Percentiles rank a stretch among this genome's conserved stretches.
phyloP scores from a whole-genome alignment of 345 rosid species.

The Bretschneidera sinensis region DNA sequence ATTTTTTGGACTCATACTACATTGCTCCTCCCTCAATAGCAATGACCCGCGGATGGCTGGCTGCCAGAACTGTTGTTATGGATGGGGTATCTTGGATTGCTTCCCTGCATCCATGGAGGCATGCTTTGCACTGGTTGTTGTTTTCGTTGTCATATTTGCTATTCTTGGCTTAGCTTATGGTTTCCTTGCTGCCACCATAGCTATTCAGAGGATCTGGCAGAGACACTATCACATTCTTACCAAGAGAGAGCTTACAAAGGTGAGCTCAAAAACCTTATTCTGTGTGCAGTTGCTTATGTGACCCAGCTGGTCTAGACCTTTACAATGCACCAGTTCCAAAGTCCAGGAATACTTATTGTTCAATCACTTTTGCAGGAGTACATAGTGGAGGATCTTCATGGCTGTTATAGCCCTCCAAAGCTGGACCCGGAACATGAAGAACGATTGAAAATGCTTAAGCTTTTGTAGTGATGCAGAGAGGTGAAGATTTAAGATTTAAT shows the following conservation, averaged over 20 bases:
- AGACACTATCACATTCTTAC: slow-evolving; percentile 91
- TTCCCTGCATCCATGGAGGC: slow-evolving; percentile 98
- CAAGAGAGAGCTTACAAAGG: slow-evolving; percentile 86
- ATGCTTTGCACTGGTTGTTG: slow-evolving; percentile 72
- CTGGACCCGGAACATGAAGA: slow-evolving; percentile 77
- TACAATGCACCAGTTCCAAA: not conserved
- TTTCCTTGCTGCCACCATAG: slow-evolving; percentile 92
- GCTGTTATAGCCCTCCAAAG: slow-evolving; percentile 74
- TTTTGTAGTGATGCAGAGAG: slow-evolving; percentile 36
- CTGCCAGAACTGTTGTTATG: slow-evolving; percentile 95
- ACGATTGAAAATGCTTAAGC: slow-evolving; percentile 71
- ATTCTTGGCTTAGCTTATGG: slow-evolving; percentile 92
- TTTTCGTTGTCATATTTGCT: slow-evolving; percentile 84
- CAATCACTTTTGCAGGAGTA: slow-evolving; percentile 47
- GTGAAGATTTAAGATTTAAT: not conserved
- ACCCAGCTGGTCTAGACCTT: not conserved
- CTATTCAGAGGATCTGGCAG: slow-evolving; percentile 95
- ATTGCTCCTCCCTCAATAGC: slow-evolving; percentile 72
- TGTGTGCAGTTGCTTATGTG: not conserved
- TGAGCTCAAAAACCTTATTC: slow-evolving; percentile 7
- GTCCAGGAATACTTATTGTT: too few species aligned
- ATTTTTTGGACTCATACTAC: slow-evolving; percentile 77
- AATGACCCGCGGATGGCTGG: slow-evolving; percentile 90
- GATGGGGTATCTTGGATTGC: slow-evolving; percentile 94
- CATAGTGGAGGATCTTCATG: slow-evolving; percentile 86